Percentiles rank a stretch among this genome's conserved stretches.
Evolutionary conservation across 495 filamentous ascomycete genomes (phyloP).

Genomic region (Melanomma pulvis-pyrius): DNA sequence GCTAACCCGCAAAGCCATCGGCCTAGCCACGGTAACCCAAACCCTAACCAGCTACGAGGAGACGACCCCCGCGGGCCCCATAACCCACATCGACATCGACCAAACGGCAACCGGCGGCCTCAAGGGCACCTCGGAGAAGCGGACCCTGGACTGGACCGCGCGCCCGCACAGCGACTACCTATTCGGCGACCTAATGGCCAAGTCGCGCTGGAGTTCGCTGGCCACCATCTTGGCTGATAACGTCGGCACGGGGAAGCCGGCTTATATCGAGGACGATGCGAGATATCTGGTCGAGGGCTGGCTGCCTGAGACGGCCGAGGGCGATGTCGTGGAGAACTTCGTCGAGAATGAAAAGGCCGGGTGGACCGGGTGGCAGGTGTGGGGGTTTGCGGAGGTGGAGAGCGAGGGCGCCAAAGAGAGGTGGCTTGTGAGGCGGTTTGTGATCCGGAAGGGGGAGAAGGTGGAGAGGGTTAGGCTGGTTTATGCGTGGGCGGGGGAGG

Average conservation of each 20-base stretch:
- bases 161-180: constrained; percentile 78
- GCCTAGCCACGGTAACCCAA: constrained; percentile 72
- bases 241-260: constrained; percentile 53
- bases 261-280: constrained; percentile 44
- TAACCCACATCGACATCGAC: constrained; percentile 77
- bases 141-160: constrained; percentile 68
- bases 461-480: constrained; percentile 67
- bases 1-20: constrained; percentile 76
- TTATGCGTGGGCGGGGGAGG: constrained; percentile 60
- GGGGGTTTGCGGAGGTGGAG: constrained; percentile 26
- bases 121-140: constrained; percentile 69
- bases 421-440: constrained; percentile 22
- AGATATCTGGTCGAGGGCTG: constrained; percentile 55
- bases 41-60: constrained; percentile 57
- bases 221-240: constrained; percentile 49
- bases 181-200: constrained; percentile 73
- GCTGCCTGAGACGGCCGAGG: constrained; percentile 54
- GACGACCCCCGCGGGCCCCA: constrained; percentile 37
- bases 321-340: constrained; percentile 56
- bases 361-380: constrained; percentile 52
- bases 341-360: constrained; percentile 58
- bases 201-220: constrained; percentile 56
- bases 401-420: constrained; percentile 4
- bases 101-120: constrained; percentile 78
- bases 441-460: constrained; percentile 41